phyloP scores from a whole-genome alignment of 1,284 basidiomycete genomes.

The Leccinum colubrinum region DNA sequence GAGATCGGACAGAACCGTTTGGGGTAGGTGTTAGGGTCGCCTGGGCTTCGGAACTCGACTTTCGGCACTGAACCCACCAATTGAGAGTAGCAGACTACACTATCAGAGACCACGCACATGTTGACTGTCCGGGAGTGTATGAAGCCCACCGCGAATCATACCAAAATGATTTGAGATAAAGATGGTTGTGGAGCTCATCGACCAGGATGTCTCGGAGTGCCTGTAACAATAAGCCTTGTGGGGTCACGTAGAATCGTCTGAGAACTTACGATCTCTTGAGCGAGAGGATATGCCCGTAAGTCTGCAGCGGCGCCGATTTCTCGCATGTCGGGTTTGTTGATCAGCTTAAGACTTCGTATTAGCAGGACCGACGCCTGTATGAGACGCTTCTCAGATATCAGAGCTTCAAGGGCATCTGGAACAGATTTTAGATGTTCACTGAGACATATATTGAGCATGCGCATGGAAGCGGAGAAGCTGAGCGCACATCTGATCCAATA shows the following conservation, averaged over 20 bases:
- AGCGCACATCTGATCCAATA: conserved; percentile 88
- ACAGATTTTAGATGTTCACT: conserved; percentile 91
- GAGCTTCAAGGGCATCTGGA: conserved; percentile 88
- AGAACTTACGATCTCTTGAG: conserved; percentile 80
- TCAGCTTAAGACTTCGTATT: conserved; percentile 85
- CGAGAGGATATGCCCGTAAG: conserved; percentile 79
- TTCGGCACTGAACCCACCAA: conserved; percentile 45
- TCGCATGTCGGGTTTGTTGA: conserved; percentile 89
- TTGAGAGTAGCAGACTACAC: conserved; percentile 6
- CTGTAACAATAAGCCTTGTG: conserved; percentile 40
- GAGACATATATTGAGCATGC: conserved; percentile 10
- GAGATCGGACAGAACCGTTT: conserved; percentile 31
- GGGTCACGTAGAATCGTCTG: not conserved
- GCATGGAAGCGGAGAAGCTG: conserved; percentile 1
- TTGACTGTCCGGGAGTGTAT: conserved; percentile 79
- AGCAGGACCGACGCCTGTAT: conserved; percentile 89
- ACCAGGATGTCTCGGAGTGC: conserved; percentile 89
- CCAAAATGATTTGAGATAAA: conserved; percentile 98
- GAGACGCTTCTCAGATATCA: conserved; percentile 96
- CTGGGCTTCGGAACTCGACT: conserved; percentile 59
- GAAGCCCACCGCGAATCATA: conserved; percentile 91
- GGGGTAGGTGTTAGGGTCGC: conserved; percentile 25
- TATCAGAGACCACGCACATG: conserved; percentile 48
- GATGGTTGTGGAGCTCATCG: conserved; percentile 94
- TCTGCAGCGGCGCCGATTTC: conserved; percentile 95